Conservation (phyloP, 148 eudicot species). For the Rhododendron vialii region DNA sequence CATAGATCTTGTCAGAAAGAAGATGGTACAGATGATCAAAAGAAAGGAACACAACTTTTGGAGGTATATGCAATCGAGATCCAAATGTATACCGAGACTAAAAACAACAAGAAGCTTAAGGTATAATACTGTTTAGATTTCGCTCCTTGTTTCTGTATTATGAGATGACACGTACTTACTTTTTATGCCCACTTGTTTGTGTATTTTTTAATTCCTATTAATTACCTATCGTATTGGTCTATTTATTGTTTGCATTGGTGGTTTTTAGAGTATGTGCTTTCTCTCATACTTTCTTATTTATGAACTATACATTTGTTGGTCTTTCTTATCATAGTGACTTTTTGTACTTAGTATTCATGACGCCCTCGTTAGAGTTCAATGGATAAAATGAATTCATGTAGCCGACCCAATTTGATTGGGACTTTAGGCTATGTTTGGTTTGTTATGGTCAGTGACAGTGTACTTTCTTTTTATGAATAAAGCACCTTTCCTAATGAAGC, state of each 20-base stretch:
- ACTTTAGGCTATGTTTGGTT: neutral
- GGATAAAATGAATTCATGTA: neutral
- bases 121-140: constrained; percentile 25
- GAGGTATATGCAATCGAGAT: constrained; percentile 98
- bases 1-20: constrained; percentile 93
- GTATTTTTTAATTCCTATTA: neutral
- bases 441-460: neutral
- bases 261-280: neutral
- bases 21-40: constrained; percentile 98
- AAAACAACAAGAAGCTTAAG: constrained; percentile 97
- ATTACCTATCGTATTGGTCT: neutral
- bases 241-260: neutral
- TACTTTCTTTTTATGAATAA: neutral
- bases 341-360: neutral
- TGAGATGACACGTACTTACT: neutral
- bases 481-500: neutral
- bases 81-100: constrained; percentile 98
- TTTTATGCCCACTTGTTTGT: neutral
- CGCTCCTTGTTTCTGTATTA: neutral
- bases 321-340: neutral
- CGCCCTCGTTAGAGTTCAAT: neutral
- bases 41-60: constrained; percentile 95
- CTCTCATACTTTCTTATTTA: neutral
- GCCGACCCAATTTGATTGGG: neutral
- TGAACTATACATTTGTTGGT: neutral